phyloP scores from a whole-genome alignment of 441 rosid genomes.

The Populus hybrid region DNA sequence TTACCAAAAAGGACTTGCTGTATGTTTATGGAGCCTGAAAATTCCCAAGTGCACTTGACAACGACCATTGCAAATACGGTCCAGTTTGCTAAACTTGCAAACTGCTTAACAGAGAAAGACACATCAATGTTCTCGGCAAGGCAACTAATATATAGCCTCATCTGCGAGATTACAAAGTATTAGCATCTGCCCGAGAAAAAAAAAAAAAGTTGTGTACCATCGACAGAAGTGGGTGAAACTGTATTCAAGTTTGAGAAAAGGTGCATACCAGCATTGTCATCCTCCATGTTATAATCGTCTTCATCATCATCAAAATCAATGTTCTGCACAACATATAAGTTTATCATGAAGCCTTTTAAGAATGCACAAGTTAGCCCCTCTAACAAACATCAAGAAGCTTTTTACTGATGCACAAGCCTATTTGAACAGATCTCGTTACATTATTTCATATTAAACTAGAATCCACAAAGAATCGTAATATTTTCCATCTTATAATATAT shows the following conservation, averaged over 20 bases:
- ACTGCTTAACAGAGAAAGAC: not conserved
- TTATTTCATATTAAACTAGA: not conserved
- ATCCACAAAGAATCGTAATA: not conserved
- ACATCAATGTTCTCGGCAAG: not conserved
- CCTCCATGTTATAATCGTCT: slow-evolving; percentile 32
- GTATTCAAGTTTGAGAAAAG: not conserved
- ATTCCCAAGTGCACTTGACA: not conserved
- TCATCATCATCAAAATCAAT: slow-evolving; percentile 44
- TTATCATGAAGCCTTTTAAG: not conserved
- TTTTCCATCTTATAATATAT: not conserved
- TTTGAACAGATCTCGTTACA: not conserved
- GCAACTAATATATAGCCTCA: not conserved
- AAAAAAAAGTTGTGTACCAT: not conserved
- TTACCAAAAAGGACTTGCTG: not conserved
- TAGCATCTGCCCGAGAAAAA: not conserved
- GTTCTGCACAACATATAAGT: slow-evolving; percentile 24
- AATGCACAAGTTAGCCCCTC: not conserved
- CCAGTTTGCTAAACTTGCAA: not conserved
- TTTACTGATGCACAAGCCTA: not conserved
- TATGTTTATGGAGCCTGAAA: not conserved
- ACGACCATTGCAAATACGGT: not conserved
- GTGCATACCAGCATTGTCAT: slow-evolving; percentile 29
- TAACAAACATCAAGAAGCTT: not conserved
- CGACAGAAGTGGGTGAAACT: not conserved
- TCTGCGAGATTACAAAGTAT: not conserved